Evolutionary conservation across 331 rosid species (phyloP).

Genomic region (Quercus lobata): DNA sequence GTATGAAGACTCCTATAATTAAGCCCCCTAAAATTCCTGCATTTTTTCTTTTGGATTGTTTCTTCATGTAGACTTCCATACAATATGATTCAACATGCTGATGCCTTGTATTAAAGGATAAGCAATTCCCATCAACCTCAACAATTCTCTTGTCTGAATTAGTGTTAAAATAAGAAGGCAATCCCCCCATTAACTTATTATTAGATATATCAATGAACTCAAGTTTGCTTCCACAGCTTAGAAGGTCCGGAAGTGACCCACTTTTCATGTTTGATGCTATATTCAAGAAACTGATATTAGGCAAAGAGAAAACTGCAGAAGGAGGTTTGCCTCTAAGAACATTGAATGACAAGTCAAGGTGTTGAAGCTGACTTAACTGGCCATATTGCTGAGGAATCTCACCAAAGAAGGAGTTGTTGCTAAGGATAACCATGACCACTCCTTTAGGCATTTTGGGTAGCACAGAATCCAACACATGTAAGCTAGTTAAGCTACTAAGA

Average conservation of each 20-base stretch:
- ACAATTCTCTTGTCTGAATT: constrained; percentile 41
- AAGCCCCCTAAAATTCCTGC: constrained; percentile 41
- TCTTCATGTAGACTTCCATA: constrained; percentile 29
- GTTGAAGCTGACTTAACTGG: constrained; percentile 46
- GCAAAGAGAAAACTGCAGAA: constrained; percentile 62
- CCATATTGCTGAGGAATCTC: constrained; percentile 70
- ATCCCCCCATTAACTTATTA: constrained; percentile 59
- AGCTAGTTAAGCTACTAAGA: constrained; percentile 43
- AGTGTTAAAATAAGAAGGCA: constrained; percentile 66
- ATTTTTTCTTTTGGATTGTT: constrained; percentile 30
- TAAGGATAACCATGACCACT: constrained; percentile 40
- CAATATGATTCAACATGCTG: constrained; percentile 73
- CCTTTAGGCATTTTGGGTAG: constrained; percentile 61
- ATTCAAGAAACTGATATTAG: constrained; percentile 62
- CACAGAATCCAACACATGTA: constrained; percentile 44
- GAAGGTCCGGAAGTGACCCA: constrained; percentile 43
- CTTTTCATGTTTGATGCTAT: constrained; percentile 64
- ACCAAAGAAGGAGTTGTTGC: constrained; percentile 66
- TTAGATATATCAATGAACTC: constrained; percentile 63
- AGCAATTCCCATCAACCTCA: constrained; percentile 76
- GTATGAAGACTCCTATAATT: constrained; percentile 53
- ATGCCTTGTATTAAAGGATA: constrained; percentile 36
- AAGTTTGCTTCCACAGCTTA: constrained; percentile 60
- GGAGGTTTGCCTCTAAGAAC: constrained; percentile 58
- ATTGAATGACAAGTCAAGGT: constrained; percentile 84